Conservation (phyloP, 805 yeast species). For the Lipomyces mesembrius region DNA sequence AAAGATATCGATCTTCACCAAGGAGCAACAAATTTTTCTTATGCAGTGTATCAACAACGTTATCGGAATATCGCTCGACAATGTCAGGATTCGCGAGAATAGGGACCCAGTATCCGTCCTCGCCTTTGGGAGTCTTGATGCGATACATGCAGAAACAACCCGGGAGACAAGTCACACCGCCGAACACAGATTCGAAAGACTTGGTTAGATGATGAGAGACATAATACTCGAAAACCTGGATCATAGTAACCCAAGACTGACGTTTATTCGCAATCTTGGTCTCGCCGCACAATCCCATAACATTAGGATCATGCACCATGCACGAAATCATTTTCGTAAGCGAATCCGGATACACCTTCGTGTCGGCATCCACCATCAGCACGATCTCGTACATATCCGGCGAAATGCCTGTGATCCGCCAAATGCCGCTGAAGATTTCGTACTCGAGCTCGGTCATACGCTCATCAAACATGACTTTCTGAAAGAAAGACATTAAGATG, state of each 20-base stretch:
- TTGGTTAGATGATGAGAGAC: conserved; percentile 94
- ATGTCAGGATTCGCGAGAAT: conserved; percentile 91
- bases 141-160: conserved; percentile 96
- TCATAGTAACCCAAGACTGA: conserved; percentile 87
- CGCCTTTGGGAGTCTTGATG: conserved; percentile 85
- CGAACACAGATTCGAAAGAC: conserved; percentile 91
- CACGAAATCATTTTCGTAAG: conserved; percentile 86
- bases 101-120: conserved; percentile 86
- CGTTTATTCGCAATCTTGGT: conserved; percentile 86
- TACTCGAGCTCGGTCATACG: conserved; percentile 91
- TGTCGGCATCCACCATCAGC: conserved; percentile 95
- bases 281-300: conserved; percentile 96
- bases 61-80: conserved; percentile 88
- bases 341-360: conserved; percentile 83
- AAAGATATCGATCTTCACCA: conserved; percentile 88
- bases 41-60: conserved; percentile 81
- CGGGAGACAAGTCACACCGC: conserved; percentile 93
- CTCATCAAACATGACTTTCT: conserved; percentile 85
- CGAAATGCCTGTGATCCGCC: conserved; percentile 84
- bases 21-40: conserved; percentile 80
- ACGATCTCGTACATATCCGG: conserved; percentile 79
- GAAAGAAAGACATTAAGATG: conserved; percentile 86
- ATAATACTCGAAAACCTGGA: conserved; percentile 92
- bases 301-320: conserved; percentile 79
- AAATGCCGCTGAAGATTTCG: conserved; percentile 72